Conservation (phyloP, 129 eudicot genomes). For the Oenanthe sinensis region DNA sequence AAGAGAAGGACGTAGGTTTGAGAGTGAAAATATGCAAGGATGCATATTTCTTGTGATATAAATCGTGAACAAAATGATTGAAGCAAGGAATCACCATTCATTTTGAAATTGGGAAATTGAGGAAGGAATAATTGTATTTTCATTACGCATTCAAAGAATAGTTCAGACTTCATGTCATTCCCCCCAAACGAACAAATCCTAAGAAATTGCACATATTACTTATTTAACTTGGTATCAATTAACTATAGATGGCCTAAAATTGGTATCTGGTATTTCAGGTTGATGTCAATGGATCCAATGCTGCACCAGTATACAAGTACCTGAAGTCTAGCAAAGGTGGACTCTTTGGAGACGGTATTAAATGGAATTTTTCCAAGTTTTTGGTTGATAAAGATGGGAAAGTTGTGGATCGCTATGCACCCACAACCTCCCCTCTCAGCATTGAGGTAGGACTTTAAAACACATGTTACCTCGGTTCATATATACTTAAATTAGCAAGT, state of each 20-base stretch:
- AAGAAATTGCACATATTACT: neutral
- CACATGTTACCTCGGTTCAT: neutral
- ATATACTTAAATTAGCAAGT: too few species aligned
- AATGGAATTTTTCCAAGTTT: conserved; percentile 10
- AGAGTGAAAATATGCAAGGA: neutral
- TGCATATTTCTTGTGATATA: neutral
- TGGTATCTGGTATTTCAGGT: neutral
- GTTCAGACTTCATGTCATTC: neutral
- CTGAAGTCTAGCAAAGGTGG: conserved; percentile 12
- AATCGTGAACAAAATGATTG: neutral
- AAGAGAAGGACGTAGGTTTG: neutral
- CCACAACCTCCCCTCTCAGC: conserved; percentile 11
- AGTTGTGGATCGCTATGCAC: conserved; percentile 12
- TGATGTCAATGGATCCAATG: conserved; percentile 9
- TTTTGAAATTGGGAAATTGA: neutral
- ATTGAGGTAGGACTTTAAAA: neutral
- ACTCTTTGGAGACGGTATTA: neutral
- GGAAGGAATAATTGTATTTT: neutral
- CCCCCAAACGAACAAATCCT: neutral
- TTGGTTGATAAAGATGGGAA: conserved; percentile 6
- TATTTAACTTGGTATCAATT: neutral
- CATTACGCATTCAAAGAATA: neutral
- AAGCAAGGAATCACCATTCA: neutral
- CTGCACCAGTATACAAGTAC: conserved; percentile 7
- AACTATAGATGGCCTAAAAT: neutral